A percentile compares a stretch with the other conserved stretches of the same genome.
These are phyloP conservation scores for Amylocystis lapponica DNA, from an alignment of 768 basidiomycete species.

Conservation along the genomic window DNA sequence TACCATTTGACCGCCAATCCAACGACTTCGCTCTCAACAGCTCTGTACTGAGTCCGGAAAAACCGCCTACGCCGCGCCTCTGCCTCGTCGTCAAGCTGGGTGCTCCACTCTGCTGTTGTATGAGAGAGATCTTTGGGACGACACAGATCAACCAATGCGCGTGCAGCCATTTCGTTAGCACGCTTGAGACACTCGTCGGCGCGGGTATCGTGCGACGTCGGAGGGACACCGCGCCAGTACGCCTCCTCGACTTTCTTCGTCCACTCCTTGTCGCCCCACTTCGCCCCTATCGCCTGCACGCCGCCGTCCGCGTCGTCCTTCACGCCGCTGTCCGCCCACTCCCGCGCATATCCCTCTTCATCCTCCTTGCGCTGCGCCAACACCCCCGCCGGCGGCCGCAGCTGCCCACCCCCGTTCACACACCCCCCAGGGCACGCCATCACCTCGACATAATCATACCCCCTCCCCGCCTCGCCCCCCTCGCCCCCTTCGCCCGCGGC, in stretches of 20 bases:
- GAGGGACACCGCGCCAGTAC: conserved; percentile 64
- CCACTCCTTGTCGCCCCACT: conserved; percentile 85
- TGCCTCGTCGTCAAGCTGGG: conserved; percentile 35
- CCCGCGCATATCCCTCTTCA: conserved; percentile 60
- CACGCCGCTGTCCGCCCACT: conserved; percentile 57
- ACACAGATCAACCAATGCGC: conserved; percentile 39
- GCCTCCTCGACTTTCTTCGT: conserved; percentile 71
- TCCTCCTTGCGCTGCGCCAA: conserved; percentile 28
- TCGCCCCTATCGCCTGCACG: conserved; percentile 29
- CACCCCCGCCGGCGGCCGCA: conserved; percentile 27
- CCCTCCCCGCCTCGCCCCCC: conserved; percentile 35
- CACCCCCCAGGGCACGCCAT: conserved; percentile 99
- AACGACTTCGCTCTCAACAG: conserved; percentile 76
- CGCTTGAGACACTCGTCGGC: background rate
- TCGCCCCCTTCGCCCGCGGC: conserved; percentile 17
- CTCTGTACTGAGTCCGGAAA: conserved; percentile 77
- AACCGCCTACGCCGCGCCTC: conserved; percentile 39
- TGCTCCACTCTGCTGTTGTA: conserved; percentile 22
- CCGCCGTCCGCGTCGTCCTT: conserved; percentile 21
- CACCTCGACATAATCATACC: conserved; percentile 91
- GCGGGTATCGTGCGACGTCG: conserved; percentile 30
- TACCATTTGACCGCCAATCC: conserved; percentile 4
- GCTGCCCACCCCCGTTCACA: conserved; percentile 95
- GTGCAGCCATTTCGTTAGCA: conserved; percentile 34
- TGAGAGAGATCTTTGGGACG: conserved; percentile 10